Evolutionary conservation across 2,329 filamentous ascomycete species (phyloP).

Genomic region (Colletotrichum agaves): DNA sequence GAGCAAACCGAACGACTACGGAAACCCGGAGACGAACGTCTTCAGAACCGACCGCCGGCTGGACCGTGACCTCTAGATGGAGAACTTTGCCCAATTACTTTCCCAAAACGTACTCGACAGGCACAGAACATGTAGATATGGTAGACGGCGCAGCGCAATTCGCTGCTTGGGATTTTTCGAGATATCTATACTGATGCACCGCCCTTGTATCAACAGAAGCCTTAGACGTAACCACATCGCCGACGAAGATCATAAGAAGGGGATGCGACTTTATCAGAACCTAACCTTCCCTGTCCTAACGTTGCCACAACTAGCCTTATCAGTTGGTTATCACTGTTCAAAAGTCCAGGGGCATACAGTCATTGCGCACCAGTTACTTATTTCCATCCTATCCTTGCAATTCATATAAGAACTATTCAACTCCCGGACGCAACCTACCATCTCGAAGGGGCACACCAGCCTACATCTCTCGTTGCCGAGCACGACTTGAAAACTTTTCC

Average conservation of each 20-base stretch:
- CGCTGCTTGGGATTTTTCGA: not conserved
- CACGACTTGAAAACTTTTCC: no score
- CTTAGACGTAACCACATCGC: no score
- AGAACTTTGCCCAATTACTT: not conserved
- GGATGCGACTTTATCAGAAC: not conserved
- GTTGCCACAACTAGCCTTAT: not conserved
- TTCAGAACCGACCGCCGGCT: not conserved
- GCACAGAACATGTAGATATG: not conserved
- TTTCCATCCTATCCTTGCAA: not conserved
- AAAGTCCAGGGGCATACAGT: not conserved
- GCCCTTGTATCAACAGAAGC: not conserved
- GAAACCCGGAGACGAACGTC: no score
- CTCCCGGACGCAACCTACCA: not conserved
- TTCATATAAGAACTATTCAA: conserved; percentile 2
- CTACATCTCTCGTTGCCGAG: not conserved
- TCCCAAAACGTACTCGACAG: not conserved
- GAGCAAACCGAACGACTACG: not conserved
- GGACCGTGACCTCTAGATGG: not conserved
- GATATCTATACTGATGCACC: not conserved
- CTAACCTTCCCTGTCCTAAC: not conserved
- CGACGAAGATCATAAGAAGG: not conserved
- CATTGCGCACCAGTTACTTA: conserved; percentile 1
- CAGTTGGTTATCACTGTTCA: not conserved
- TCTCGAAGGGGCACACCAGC: not conserved
- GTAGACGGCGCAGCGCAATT: no score